phyloP scores from a whole-genome alignment of 2,329 filamentous ascomycete species.

The Aspergillus chevalieri region DNA sequence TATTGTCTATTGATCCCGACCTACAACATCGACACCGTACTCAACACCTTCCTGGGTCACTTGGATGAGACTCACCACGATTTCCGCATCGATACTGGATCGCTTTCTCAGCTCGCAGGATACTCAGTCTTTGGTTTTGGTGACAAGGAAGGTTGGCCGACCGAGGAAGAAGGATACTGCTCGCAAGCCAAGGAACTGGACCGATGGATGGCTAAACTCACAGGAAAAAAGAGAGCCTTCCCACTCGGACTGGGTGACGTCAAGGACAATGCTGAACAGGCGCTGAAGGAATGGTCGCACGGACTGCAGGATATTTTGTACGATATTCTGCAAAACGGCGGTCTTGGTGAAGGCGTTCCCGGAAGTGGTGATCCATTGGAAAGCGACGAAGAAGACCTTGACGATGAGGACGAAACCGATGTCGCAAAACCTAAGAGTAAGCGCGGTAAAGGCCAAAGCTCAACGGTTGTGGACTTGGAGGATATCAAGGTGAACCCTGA shows the following conservation, averaged over 20 bases:
- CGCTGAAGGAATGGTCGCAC: conserved; percentile 69
- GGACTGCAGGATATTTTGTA: conserved; percentile 68
- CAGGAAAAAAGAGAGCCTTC: conserved; percentile 76
- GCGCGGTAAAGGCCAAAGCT: conserved; percentile 31
- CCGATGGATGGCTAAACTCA: conserved; percentile 95
- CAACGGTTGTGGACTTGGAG: conserved; percentile 68
- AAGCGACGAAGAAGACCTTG: conserved; percentile 69
- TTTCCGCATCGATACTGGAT: conserved; percentile 88
- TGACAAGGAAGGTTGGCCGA: conserved; percentile 86
- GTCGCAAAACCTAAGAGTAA: conserved; percentile 47
- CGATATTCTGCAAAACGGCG: conserved; percentile 49
- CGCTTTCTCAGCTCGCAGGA: conserved; percentile 68
- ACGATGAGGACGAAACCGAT: conserved; percentile 51
- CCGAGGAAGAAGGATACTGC: conserved; percentile 84
- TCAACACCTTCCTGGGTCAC: conserved; percentile 81
- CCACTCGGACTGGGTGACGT: conserved; percentile 84
- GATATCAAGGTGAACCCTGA: conserved; percentile 56
- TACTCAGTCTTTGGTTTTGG: conserved; percentile 94
- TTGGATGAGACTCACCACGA: conserved; percentile 91
- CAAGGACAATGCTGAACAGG: conserved; percentile 62
- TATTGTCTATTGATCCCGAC: conserved; percentile 83
- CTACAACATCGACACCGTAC: conserved; percentile 91
- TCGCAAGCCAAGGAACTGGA: conserved; percentile 87
- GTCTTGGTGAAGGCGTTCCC: conserved; percentile 59
- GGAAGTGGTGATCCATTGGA: conserved; percentile 80